These are phyloP conservation scores for Fusarium lateritium DNA, from an alignment of 2,329 filamentous ascomycete genomes.

Conservation along the genomic window DNA sequence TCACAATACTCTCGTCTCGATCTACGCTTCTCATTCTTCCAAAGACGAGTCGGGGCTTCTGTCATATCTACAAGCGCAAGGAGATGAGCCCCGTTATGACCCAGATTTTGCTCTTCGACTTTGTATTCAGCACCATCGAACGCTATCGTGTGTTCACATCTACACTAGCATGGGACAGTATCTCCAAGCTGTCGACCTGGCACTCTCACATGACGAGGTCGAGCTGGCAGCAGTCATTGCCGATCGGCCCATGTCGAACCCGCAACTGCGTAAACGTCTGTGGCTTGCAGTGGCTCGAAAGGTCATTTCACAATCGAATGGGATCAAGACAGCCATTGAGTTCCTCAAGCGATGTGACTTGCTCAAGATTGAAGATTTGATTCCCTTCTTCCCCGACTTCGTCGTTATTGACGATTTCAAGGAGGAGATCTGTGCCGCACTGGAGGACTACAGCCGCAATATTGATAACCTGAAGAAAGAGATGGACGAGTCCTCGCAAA, in stretches of 20 bases:
- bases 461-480: conserved; percentile 91
- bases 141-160: conserved; percentile 95
- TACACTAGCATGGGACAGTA: conserved; percentile 98
- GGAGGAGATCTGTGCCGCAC: conserved; percentile 93
- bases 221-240: conserved; percentile 92
- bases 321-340: conserved; percentile 93
- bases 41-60: conserved; percentile 88
- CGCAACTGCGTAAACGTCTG: conserved; percentile 88
- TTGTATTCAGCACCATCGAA: conserved; percentile 94
- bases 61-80: conserved; percentile 91
- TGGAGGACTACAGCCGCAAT: conserved; percentile 93
- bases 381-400: conserved; percentile 98
- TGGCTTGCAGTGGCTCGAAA: conserved; percentile 97
- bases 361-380: conserved; percentile 94
- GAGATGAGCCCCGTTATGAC: conserved; percentile 88
- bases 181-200: conserved; percentile 91
- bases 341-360: conserved; percentile 94
- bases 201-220: conserved; percentile 89
- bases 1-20: conserved; percentile 96
- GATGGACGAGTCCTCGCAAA: conserved; percentile 95
- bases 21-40: conserved; percentile 90
- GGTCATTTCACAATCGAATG: conserved; percentile 87
- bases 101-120: conserved; percentile 95
- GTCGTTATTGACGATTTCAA: conserved; percentile 99
- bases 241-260: conserved; percentile 84